Percentiles rank a stretch among this genome's conserved stretches.
Evolutionary conservation across 768 basidiomycete genomes (phyloP).

Genomic region (Grammothele lineata): DNA sequence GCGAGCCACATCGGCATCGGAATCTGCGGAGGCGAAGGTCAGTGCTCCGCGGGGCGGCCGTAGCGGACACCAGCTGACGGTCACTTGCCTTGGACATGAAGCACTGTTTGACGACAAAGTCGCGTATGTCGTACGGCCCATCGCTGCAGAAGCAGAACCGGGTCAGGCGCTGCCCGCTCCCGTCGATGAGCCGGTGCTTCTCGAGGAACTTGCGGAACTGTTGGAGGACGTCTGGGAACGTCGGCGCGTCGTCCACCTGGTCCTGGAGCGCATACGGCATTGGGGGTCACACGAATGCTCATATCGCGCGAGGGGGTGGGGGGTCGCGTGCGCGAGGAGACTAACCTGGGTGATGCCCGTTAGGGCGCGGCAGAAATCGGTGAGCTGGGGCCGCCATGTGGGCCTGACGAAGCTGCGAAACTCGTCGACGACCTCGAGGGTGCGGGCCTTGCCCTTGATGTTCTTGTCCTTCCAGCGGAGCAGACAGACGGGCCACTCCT

Average conservation of each 20-base stretch:
- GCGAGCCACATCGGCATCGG: constrained; percentile 69
- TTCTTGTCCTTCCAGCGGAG: constrained; percentile 74
- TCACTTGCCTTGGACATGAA: constrained; percentile 70
- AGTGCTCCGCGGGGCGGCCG: not conserved
- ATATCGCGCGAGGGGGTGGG: not conserved
- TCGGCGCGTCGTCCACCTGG: constrained; percentile 76
- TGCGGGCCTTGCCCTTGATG: constrained; percentile 44
- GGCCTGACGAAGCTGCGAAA: constrained; percentile 89
- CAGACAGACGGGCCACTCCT: constrained; percentile 95
- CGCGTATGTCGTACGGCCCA: constrained; percentile 77
- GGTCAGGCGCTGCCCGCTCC: constrained; percentile 49
- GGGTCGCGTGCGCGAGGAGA: constrained; percentile 16
- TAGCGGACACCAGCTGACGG: no score
- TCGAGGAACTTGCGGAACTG: constrained; percentile 64
- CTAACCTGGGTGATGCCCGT: constrained; percentile 93
- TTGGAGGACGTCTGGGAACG: constrained; percentile 65
- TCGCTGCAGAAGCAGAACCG: constrained; percentile 83
- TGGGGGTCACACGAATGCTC: constrained; percentile 1
- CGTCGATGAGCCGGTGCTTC: constrained; percentile 66
- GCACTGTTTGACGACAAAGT: constrained; percentile 87
- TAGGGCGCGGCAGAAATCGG: constrained; percentile 78
- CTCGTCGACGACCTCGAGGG: constrained; percentile 69
- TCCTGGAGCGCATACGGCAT: constrained; percentile 41
- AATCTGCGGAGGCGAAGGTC: constrained; percentile 36
- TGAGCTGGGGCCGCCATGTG: constrained; percentile 78